Conservation (phyloP, 768 basidiomycete species). For the Amanita muscaria region DNA sequence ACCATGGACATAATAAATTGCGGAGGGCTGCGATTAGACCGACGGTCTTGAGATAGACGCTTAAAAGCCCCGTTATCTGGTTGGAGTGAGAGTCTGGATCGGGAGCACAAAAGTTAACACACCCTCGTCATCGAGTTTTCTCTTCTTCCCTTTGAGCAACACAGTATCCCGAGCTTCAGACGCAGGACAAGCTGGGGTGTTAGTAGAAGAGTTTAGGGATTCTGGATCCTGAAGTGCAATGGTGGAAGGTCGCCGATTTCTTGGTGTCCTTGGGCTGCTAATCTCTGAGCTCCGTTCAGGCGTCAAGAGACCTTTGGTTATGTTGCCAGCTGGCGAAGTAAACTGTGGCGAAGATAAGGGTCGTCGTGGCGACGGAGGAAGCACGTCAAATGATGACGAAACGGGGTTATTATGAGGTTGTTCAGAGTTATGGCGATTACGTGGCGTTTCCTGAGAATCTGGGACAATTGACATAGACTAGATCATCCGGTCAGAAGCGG, state of each 20-base stretch:
- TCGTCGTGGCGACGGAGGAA: background rate
- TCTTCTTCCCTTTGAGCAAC: constrained; percentile 1
- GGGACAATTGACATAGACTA: constrained; percentile 1
- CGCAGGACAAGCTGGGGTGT: background rate
- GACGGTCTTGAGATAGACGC: background rate
- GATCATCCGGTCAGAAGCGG: background rate
- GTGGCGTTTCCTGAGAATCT: background rate
- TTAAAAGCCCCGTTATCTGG: background rate
- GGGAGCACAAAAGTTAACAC: background rate
- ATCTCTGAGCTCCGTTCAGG: background rate
- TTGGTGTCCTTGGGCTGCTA: background rate
- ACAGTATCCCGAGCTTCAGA: background rate
- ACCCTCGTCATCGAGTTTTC: background rate
- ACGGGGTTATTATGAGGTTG: background rate
- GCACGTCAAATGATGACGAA: constrained; percentile 1
- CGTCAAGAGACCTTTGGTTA: background rate
- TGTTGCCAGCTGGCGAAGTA: background rate
- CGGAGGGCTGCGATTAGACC: background rate
- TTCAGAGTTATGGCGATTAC: background rate
- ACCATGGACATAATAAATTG: background rate
- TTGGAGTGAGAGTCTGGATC: background rate
- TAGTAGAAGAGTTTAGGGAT: background rate
- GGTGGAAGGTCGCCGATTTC: background rate
- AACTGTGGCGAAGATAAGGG: background rate
- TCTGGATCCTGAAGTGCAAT: background rate